A percentile compares a stretch with the other conserved stretches of the same genome.
Evolutionary conservation across 352 stramenopile species (phyloP).

Genomic region (Globisporangium takayamanum): DNA sequence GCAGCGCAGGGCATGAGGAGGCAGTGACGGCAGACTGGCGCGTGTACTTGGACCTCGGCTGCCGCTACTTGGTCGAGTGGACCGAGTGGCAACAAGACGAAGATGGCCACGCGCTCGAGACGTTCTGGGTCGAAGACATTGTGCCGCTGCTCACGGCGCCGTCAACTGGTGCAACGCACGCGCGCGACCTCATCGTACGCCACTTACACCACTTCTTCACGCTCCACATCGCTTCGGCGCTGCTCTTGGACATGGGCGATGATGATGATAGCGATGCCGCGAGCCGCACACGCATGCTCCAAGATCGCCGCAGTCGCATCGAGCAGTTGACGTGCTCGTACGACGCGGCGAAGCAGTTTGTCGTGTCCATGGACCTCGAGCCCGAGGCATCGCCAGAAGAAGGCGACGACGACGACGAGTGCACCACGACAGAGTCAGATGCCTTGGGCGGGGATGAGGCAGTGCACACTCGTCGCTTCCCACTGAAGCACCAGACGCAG

Average conservation of each 20-base stretch:
- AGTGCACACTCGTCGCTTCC: too few relatives aligned
- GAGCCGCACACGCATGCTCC: background rate
- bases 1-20: background rate
- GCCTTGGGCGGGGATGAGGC: background rate
- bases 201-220: slow-evolving; percentile 45
- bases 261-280: background rate
- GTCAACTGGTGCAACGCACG: background rate
- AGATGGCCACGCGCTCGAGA: slow-evolving; percentile 21
- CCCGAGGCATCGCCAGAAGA: slow-evolving; percentile 2
- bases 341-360: slow-evolving; percentile 8
- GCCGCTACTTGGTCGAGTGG: slow-evolving; percentile 42
- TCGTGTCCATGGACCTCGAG: slow-evolving; percentile 8
- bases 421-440: background rate
- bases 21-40: background rate
- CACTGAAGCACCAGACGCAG: too few relatives aligned
- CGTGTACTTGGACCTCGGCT: slow-evolving; percentile 32
- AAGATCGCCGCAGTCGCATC: background rate
- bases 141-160: slow-evolving; percentile 11
- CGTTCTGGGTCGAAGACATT: slow-evolving; percentile 36
- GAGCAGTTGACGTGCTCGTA: slow-evolving; percentile 7
- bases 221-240: slow-evolving; percentile 18
- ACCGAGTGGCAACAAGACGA: slow-evolving; percentile 15
- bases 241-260: background rate
- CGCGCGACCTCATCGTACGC: slow-evolving; percentile 16
- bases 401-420: slow-evolving; percentile 1